Conservation (phyloP, 768 basidiomycete genomes). For the Sporobolomyces pararoseus region DNA sequence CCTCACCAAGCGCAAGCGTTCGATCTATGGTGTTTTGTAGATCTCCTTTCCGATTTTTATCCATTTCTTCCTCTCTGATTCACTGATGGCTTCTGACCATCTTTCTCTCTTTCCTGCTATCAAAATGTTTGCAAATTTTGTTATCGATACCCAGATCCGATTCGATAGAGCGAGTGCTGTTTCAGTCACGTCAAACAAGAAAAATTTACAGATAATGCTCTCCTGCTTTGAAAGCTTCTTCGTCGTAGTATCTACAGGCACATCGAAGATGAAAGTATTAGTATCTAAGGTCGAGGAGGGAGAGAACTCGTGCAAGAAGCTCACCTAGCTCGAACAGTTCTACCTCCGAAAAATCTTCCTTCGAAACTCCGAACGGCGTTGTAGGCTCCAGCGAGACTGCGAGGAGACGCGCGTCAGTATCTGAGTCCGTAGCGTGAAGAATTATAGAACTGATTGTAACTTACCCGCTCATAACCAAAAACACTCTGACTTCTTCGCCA, state of each 20-base stretch:
- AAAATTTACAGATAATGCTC: slow-evolving; percentile 19
- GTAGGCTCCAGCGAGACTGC: slow-evolving; percentile 83
- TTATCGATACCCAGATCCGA: too few species aligned
- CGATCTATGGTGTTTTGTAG: too few species aligned
- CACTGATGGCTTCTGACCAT: too few species aligned
- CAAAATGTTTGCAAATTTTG: too few species aligned
- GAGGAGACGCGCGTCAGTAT: not conserved
- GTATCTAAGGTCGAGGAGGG: not conserved
- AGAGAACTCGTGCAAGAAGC: not conserved
- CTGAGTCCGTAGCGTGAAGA: too few species aligned
- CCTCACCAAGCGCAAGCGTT: too few species aligned
- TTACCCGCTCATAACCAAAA: slow-evolving; percentile 58
- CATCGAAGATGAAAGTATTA: not conserved
- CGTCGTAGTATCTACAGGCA: slow-evolving; percentile 32
- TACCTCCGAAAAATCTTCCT: slow-evolving; percentile 85
- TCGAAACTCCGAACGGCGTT: slow-evolving; percentile 89
- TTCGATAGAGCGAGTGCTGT: too few species aligned
- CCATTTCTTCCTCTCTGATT: too few species aligned
- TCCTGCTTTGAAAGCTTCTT: slow-evolving; percentile 19
- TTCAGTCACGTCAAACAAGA: too few species aligned
- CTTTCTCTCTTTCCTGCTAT: too few species aligned
- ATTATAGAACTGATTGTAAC: slow-evolving; percentile 48
- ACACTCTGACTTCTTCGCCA: slow-evolving; percentile 70
- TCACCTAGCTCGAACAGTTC: slow-evolving; percentile 70
- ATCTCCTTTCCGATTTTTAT: too few species aligned